Percentiles rank a stretch among this genome's conserved stretches.
These are phyloP conservation scores for Pholiota microspora DNA, from an alignment of 768 basidiomycete genomes.

Conservation along the genomic window DNA sequence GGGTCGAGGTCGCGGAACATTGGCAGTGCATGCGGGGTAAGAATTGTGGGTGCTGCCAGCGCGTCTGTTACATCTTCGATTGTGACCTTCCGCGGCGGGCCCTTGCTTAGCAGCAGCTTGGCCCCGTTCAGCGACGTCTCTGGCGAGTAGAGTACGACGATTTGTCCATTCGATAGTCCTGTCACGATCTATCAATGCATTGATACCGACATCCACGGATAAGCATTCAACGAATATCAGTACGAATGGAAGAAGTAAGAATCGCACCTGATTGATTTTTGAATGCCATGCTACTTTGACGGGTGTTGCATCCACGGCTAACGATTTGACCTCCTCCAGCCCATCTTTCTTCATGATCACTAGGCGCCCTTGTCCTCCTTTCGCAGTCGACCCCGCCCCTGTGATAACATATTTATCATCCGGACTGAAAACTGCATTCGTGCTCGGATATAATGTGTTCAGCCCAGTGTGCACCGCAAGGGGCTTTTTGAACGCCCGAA, in stretches of 20 bases:
- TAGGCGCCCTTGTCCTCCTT: conserved; percentile 68
- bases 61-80: conserved; percentile 90
- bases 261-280: conserved; percentile 91
- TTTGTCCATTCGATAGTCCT: conserved; percentile 83
- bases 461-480: conserved; percentile 62
- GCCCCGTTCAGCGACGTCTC: conserved; percentile 88
- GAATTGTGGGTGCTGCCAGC: conserved; percentile 80
- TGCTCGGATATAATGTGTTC: conserved; percentile 83
- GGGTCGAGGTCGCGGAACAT: conserved; percentile 87
- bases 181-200: conserved; percentile 66
- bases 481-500: conserved; percentile 89
- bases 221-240: conserved; percentile 16
- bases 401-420: conserved; percentile 89
- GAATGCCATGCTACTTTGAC: conserved; percentile 94
- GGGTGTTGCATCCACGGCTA: conserved; percentile 75
- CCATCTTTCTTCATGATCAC: conserved; percentile 71
- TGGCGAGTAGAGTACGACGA: conserved; percentile 92
- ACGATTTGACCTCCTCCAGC: conserved; percentile 63
- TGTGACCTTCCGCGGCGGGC: conserved; percentile 78
- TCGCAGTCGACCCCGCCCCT: conserved; percentile 67
- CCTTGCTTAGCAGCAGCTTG: conserved; percentile 84
- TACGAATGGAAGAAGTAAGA: conserved; percentile 14
- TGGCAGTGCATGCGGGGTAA: conserved; percentile 88
- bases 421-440: conserved; percentile 94
- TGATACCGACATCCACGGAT: conserved; percentile 18